Evolutionary conservation across 2,329 filamentous ascomycete species (phyloP).

Genomic region (Blumeriella jaapii): DNA sequence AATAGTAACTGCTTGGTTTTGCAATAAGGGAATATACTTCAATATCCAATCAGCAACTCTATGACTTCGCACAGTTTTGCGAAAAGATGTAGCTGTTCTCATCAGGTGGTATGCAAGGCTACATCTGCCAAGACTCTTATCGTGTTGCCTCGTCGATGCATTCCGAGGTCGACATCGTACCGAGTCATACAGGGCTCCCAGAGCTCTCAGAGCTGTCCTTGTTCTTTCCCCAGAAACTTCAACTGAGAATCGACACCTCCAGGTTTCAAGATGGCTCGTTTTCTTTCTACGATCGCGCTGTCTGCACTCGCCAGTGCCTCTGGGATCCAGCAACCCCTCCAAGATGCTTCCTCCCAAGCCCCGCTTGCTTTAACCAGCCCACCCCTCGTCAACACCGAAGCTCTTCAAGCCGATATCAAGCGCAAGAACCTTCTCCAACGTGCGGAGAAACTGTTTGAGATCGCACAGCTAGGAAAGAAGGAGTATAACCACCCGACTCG

Average conservation of each 20-base stretch:
- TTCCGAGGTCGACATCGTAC: not conserved
- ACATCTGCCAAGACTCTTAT: conserved; percentile 9
- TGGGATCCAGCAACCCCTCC: conserved; percentile 15
- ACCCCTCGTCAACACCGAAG: conserved; percentile 36
- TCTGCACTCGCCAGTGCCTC: conserved; percentile 11
- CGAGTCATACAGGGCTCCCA: not conserved
- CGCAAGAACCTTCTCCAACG: conserved; percentile 44
- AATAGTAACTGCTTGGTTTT: too few relatives aligned
- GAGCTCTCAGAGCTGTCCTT: too few relatives aligned
- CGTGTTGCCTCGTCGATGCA: conserved; percentile 7
- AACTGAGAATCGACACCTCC: not conserved
- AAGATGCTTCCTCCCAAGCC: conserved; percentile 15
- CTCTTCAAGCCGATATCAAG: conserved; percentile 45
- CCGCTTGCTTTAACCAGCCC: conserved; percentile 16
- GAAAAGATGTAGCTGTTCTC: too few relatives aligned
- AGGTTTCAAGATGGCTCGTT: conserved; percentile 11
- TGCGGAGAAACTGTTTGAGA: conserved; percentile 48
- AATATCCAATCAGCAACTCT: too few relatives aligned
- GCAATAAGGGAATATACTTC: too few relatives aligned
- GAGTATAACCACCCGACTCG: conserved; percentile 59
- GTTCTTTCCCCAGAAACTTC: not conserved
- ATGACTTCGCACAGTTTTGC: too few relatives aligned
- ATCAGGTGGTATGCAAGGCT: conserved; percentile 10
- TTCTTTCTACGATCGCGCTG: conserved; percentile 9
- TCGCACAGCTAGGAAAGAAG: conserved; percentile 45